Percentiles rank a stretch among this genome's conserved stretches.
Evolutionary conservation across 768 basidiomycete species (phyloP).

Genomic region (Strobilomyces confusus): DNA sequence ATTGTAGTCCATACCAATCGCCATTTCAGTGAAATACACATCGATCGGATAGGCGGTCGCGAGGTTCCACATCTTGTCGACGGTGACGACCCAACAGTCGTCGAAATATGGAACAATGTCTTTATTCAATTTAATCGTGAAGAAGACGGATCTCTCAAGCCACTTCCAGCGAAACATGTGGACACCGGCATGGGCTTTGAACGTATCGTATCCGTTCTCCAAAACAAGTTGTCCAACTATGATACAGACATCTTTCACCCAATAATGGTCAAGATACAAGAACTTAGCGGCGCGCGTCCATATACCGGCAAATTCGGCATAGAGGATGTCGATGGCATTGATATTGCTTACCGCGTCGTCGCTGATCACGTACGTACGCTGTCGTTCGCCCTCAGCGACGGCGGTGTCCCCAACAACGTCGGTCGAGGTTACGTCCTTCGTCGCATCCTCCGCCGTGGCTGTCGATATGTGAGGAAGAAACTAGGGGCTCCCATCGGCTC

Average conservation of each 20-base stretch:
- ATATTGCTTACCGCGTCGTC: slow-evolving; percentile 95
- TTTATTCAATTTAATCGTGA: slow-evolving; percentile 99
- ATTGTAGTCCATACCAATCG: neutral
- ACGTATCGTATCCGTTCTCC: slow-evolving; percentile 90
- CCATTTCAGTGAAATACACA: slow-evolving; percentile 81
- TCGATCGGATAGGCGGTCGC: slow-evolving; percentile 95
- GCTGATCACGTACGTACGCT: slow-evolving; percentile 96
- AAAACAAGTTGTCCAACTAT: slow-evolving; percentile 92
- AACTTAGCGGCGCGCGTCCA: slow-evolving; percentile 81
- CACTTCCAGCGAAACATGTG: slow-evolving; percentile 89
- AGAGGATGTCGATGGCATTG: slow-evolving; percentile 94
- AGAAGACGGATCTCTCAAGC: slow-evolving; percentile 71
- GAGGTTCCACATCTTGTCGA: slow-evolving; percentile 93
- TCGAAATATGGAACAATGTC: slow-evolving; percentile 99
- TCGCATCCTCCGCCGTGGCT: slow-evolving; percentile 88
- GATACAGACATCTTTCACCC: slow-evolving; percentile 95
- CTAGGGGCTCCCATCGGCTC: slow-evolving; percentile 87
- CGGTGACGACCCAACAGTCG: slow-evolving; percentile 91
- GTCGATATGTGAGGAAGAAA: slow-evolving; percentile 95
- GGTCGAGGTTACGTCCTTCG: slow-evolving; percentile 97
- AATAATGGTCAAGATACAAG: slow-evolving; percentile 82
- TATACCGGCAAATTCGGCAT: slow-evolving; percentile 90
- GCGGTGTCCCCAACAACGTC: slow-evolving; percentile 93
- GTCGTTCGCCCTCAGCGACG: slow-evolving; percentile 94
- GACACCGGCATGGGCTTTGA: slow-evolving; percentile 99